Evolutionary conservation across 2,329 filamentous ascomycete genomes (phyloP).

Genomic region (Colletotrichum tamarilloi): DNA sequence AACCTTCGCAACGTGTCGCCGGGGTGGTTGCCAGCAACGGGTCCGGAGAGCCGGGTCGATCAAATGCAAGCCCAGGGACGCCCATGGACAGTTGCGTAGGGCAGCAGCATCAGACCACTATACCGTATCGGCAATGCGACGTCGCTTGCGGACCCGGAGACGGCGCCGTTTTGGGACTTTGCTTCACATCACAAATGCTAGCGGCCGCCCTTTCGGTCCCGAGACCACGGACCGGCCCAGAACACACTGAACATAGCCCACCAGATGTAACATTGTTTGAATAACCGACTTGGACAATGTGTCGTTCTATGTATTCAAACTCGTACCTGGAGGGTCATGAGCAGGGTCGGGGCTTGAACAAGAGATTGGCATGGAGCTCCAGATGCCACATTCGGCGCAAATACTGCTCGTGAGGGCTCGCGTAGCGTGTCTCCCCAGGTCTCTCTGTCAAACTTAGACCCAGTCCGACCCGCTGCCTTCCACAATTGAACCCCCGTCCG

Average conservation of each 20-base stretch:
- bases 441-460: not conserved
- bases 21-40: slow-evolving; percentile 3
- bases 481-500: not conserved
- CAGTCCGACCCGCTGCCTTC: not conserved
- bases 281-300: not conserved
- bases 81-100: slow-evolving; percentile 23
- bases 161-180: slow-evolving; percentile 22
- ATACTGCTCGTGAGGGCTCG: not conserved
- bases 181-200: not conserved
- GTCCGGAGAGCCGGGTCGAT: slow-evolving; percentile 27
- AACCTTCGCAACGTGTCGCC: slow-evolving; percentile 5
- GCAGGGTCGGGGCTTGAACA: not conserved
- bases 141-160: slow-evolving; percentile 10
- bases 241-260: not conserved
- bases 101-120: slow-evolving; percentile 7
- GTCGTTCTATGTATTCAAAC: not conserved
- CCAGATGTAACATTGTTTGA: not conserved
- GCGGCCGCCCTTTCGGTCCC: slow-evolving; percentile 21
- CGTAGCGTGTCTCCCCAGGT: not conserved
- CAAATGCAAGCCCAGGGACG: slow-evolving; percentile 26
- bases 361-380: not conserved
- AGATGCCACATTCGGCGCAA: not conserved
- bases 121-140: slow-evolving; percentile 27
- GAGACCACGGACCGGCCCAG: slow-evolving; percentile 21
- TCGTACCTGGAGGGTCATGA: not conserved